A percentile compares a stretch with the other conserved stretches of the same genome.
phyloP scores from a whole-genome alignment of 2,329 filamentous ascomycete species.

The Sphaerulina musiva region DNA sequence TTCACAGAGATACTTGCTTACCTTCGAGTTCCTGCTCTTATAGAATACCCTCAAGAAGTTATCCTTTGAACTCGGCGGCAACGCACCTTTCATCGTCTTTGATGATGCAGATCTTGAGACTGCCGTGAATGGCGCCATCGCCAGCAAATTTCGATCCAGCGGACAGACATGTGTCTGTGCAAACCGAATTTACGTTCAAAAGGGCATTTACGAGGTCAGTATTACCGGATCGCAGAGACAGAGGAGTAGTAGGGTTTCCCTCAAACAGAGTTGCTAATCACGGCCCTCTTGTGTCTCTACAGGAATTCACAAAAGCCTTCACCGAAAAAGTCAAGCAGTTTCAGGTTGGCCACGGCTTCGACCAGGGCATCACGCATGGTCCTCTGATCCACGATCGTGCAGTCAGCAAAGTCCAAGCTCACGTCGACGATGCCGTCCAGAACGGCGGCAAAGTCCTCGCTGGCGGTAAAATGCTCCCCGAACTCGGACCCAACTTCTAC shows the following conservation, averaged over 20 bases:
- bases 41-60: conserved; percentile 21
- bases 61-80: conserved; percentile 27
- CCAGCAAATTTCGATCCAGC: conserved; percentile 23
- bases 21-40: no score
- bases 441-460: conserved; percentile 40
- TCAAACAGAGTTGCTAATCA: no score
- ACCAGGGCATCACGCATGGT: conserved; percentile 62
- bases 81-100: conserved; percentile 27
- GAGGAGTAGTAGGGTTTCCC: no score
- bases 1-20: no score
- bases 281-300: no score
- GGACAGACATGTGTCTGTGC: conserved; percentile 33
- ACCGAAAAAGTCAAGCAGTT: conserved; percentile 55
- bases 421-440: conserved; percentile 67
- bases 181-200: conserved; percentile 73
- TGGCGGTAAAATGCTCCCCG: conserved; percentile 26
- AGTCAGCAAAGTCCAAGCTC: conserved; percentile 65
- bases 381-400: conserved; percentile 81
- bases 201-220: conserved; percentile 50
- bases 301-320: conserved; percentile 25
- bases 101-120: conserved; percentile 26
- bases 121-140: conserved; percentile 22
- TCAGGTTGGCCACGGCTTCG: conserved; percentile 67
- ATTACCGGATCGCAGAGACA: no score
- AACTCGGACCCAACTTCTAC: conserved; percentile 34